Conservation (phyloP, 192 early-diverging fungal genomes). For the Linderina pennispora region DNA sequence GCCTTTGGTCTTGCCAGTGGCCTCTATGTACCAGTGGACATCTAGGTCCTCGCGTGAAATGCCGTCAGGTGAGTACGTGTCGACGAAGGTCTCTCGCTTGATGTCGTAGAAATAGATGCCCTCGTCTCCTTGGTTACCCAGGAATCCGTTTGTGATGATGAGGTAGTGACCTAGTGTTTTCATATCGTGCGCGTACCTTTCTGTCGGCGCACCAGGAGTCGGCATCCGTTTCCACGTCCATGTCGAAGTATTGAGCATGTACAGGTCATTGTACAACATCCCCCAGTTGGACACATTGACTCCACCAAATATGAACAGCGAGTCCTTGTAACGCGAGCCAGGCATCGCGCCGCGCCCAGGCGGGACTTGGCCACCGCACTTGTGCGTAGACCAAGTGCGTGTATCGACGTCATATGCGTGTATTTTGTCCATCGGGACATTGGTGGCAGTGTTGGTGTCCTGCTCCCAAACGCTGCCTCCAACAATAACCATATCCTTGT, state of each 20-base stretch:
- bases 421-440: constrained; percentile 11
- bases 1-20: too few relatives aligned
- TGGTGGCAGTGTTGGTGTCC: too few relatives aligned
- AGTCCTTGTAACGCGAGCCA: constrained; percentile 7
- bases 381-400: constrained; percentile 16
- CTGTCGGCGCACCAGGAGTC: constrained; percentile 13
- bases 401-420: constrained; percentile 29
- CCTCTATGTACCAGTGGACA: constrained; percentile 30
- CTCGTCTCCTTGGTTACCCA: constrained; percentile 1
- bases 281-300: constrained; percentile 28
- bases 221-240: constrained; percentile 32
- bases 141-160: constrained; percentile 25
- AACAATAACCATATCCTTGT: constrained; percentile 31
- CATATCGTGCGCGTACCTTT: constrained; percentile 40
- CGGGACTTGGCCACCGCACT: constrained; percentile 27
- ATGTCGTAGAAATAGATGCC: constrained; percentile 39
- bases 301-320: constrained; percentile 29
- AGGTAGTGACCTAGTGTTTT: constrained; percentile 33
- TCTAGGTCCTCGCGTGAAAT: constrained; percentile 21
- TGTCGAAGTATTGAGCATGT: constrained; percentile 21
- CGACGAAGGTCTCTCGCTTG: constrained; percentile 15
- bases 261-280: constrained; percentile 20
- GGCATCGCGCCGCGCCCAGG: constrained; percentile 15
- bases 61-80: constrained; percentile 23
- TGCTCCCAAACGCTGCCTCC: too few relatives aligned